Evolutionary conservation across 192 early-diverging fungal genomes (phyloP).

Genomic region (Geosiphon pyriformis): DNA sequence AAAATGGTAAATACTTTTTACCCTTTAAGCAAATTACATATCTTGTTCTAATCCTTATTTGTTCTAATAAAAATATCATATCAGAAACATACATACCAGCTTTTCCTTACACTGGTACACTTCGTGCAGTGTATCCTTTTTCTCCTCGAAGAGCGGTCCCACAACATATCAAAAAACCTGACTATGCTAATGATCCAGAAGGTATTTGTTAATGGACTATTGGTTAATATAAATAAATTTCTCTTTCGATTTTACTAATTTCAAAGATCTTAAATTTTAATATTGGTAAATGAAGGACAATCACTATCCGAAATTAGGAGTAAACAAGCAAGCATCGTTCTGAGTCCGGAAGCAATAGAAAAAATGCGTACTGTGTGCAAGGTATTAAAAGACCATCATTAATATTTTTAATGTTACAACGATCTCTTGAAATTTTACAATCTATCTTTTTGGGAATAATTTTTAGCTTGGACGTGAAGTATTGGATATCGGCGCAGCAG

Average conservation of each 20-base stretch:
- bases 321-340: conserved; percentile 59
- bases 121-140: conserved; percentile 73
- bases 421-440: background rate
- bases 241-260: too few relatives aligned
- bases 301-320: conserved; percentile 72
- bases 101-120: conserved; percentile 52
- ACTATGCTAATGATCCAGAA: conserved; percentile 53
- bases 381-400: conserved; percentile 33
- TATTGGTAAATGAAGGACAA: too few relatives aligned
- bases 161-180: conserved; percentile 58
- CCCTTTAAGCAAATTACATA: background rate
- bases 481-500: conserved; percentile 77
- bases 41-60: background rate
- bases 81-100: conserved; percentile 5
- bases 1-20: background rate
- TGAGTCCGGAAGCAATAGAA: conserved; percentile 70
- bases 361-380: conserved; percentile 74
- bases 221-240: too few relatives aligned
- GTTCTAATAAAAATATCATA: background rate
- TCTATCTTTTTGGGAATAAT: background rate
- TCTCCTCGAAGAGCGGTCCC: conserved; percentile 66
- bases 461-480: conserved; percentile 81
- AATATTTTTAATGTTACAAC: background rate
- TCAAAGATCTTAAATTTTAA: too few relatives aligned
- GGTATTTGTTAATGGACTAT: conserved; percentile 21